These are phyloP conservation scores for Peniophora sp. DNA, from an alignment of 1,284 basidiomycete species.

Conservation along the genomic window DNA sequence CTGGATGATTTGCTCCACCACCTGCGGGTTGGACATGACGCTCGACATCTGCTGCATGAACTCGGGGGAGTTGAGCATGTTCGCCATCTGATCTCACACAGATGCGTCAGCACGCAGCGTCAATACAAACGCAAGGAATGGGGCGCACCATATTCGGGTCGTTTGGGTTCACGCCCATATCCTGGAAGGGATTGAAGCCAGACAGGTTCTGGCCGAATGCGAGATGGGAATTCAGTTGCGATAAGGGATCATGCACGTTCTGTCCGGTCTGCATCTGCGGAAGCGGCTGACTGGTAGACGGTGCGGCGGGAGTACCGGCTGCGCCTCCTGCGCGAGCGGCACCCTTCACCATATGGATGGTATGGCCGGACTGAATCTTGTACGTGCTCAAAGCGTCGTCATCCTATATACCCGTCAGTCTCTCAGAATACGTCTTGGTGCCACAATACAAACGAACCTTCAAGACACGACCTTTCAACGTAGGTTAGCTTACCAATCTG, in stretches of 20 bases:
- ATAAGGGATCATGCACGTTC: conserved; percentile 73
- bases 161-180: conserved; percentile 78
- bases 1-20: conserved; percentile 81
- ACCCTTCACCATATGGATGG: conserved; percentile 92
- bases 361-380: conserved; percentile 84
- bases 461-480: conserved; percentile 52
- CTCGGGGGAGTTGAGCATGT: conserved; percentile 77
- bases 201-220: conserved; percentile 64
- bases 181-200: conserved; percentile 82
- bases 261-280: conserved; percentile 81
- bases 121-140: background rate
- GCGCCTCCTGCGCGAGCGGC: conserved; percentile 40
- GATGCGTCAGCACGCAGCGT: conserved; percentile 1
- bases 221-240: conserved; percentile 62
- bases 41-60: conserved; percentile 71
- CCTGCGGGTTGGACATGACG: conserved; percentile 72
- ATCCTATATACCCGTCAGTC: conserved; percentile 40
- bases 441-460: conserved; percentile 40
- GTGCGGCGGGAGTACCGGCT: conserved; percentile 19
- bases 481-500: too few relatives aligned
- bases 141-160: conserved; percentile 84
- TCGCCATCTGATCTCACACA: conserved; percentile 50
- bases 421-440: background rate
- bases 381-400: conserved; percentile 77
- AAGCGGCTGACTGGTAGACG: conserved; percentile 33